Evolutionary conservation across 164 flowering plant species (phyloP).

Genomic region (Tetracentron sinense): DNA sequence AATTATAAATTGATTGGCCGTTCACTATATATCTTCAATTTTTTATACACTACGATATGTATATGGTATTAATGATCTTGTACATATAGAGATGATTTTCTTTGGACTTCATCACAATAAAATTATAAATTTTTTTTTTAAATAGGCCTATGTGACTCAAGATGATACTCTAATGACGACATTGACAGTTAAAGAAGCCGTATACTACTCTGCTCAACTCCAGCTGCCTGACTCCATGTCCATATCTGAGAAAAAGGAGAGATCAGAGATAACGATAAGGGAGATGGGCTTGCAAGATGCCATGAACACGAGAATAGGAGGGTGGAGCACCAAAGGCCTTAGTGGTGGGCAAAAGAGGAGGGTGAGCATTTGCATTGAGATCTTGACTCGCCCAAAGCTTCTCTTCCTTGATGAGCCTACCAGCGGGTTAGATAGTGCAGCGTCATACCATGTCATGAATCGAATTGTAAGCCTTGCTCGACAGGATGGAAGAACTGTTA

Average conservation of each 20-base stretch:
- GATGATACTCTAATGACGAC: conserved; percentile 48
- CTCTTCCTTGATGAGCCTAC: conserved; percentile 76
- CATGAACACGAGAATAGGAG: conserved; percentile 52
- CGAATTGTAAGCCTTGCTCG: conserved; percentile 26
- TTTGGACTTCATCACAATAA: background rate
- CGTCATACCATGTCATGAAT: conserved; percentile 50
- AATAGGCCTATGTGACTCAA: conserved; percentile 64
- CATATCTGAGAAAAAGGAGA: conserved; percentile 30
- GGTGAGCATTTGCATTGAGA: conserved; percentile 56
- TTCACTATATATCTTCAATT: no score
- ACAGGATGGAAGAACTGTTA: conserved; percentile 41
- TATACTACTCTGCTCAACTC: conserved; percentile 62
- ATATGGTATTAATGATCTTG: no score
- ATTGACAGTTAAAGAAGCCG: conserved; percentile 51
- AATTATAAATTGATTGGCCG: no score
- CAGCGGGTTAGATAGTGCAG: conserved; percentile 68
- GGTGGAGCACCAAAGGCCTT: conserved; percentile 47
- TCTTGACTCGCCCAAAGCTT: conserved; percentile 48
- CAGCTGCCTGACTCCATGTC: conserved; percentile 53
- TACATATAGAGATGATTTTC: no score
- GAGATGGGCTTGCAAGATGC: conserved; percentile 63
- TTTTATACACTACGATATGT: no score
- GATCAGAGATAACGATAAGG: conserved; percentile 46
- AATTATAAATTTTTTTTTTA: background rate
- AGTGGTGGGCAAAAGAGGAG: conserved; percentile 66